Evolutionary conservation across 2,329 filamentous ascomycete species (phyloP), one percentile per base, ranked within the genome.

Genomic region (Penicillium concentricum): DNA sequence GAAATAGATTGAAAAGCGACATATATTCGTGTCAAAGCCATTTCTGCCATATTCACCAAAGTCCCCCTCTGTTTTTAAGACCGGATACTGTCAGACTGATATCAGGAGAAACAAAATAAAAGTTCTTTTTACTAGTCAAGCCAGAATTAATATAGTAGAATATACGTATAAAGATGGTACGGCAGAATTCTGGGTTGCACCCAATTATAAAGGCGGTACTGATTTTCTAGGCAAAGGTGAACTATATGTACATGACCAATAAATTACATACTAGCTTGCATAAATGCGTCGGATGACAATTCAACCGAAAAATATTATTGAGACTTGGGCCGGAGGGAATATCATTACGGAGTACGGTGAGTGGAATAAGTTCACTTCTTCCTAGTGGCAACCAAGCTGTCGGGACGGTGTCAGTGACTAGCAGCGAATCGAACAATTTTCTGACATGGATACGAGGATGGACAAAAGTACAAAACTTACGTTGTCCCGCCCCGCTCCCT

Each of bases 371-470:
- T 20, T 41, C n/a, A 8, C 35, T 28, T 42, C 37, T 32, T n/a
- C 13, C 9, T 9, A 42, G 42, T 54, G 43, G 43, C 26, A 13
- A 51, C 53, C 53, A 51, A 26, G 38, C n/a, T 51, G 26, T 39
- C 47, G 39, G 47, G 41, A 34, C 20, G 18, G 32, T 37, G 26
- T 28, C 13, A 32, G 24, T 39, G 30, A 48, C 38, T 46, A 47
- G 43, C 35, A 53, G 22, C 44, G 30, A 54, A 43, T 54, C 28
- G 46, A 32, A 50, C 38, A 28, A 22, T 43, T 52, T 37, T 46
- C n/a, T 41, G 39, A 28, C 20, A 46, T 52, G 39, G 15, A 35
- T 44, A 44, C 50, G 46, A 39, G 46, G 10, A 9, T n/a, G 13
- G 13, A 22, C 32, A 30, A 43, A 51, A 42, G 37, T n/a, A 43